Evolutionary conservation across 257 asterid genomes (phyloP).

Genomic region (Voacanga thouarsii): DNA sequence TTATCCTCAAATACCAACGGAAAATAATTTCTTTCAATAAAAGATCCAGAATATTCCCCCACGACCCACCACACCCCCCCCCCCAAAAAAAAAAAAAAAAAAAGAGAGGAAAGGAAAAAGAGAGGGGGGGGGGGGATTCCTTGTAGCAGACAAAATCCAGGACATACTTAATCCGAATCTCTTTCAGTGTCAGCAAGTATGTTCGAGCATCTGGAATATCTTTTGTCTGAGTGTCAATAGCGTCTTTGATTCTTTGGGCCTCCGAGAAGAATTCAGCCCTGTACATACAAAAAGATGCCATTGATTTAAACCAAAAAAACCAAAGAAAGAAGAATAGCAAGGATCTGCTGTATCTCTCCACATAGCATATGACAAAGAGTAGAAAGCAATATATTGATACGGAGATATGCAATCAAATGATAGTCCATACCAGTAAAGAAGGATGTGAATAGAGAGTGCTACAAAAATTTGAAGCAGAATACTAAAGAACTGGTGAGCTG

Average conservation of each 20-base stretch:
- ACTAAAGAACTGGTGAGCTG: background rate
- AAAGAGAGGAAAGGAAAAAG: background rate
- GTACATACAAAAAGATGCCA: slow-evolving; percentile 23
- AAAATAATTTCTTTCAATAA: too few relatives aligned
- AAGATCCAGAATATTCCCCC: too few relatives aligned
- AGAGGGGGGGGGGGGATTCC: too few relatives aligned
- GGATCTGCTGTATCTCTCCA: background rate
- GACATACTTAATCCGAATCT: slow-evolving; percentile 81
- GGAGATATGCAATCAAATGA: background rate
- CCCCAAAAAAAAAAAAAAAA: background rate
- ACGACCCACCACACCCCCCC: too few relatives aligned
- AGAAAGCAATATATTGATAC: background rate
- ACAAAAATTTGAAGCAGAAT: background rate
- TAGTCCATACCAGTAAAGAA: background rate
- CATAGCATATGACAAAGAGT: background rate
- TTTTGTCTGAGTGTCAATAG: slow-evolving; percentile 66
- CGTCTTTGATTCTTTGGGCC: slow-evolving; percentile 78
- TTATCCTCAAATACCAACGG: too few relatives aligned
- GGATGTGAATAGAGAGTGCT: background rate
- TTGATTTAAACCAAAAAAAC: background rate
- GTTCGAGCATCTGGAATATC: slow-evolving; percentile 90
- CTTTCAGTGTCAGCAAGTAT: slow-evolving; percentile 69
- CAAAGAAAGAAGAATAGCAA: background rate
- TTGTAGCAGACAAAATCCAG: too few relatives aligned
- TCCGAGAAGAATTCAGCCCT: slow-evolving; percentile 85